A percentile compares a stretch with the other conserved stretches of the same genome.
Evolutionary conservation across 106 monocot species (phyloP).

Genomic region (Dendrobium huoshanense): DNA sequence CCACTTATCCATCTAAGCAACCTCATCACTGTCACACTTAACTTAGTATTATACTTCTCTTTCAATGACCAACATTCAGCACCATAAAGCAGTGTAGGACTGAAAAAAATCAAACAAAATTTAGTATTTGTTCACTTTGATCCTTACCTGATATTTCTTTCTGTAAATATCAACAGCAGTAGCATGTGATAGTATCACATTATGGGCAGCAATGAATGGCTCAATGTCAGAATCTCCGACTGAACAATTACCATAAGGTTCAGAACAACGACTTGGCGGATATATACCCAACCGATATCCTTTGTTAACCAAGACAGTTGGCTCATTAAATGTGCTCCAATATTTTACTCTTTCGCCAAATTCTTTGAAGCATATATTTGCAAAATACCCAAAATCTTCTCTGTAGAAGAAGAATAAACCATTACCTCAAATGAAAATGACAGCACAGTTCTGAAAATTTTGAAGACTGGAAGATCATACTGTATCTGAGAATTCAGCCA

Average conservation of each 20-base stretch:
- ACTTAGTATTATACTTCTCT: no score
- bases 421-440: not conserved
- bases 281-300: slow-evolving; percentile 24
- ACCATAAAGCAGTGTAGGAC: no score
- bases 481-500: slow-evolving; percentile 53
- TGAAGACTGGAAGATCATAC: slow-evolving; percentile 11
- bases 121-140: not conserved
- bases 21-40: no score
- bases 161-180: slow-evolving; percentile 6
- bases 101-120: no score
- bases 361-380: slow-evolving; percentile 40
- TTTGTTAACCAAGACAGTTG: slow-evolving; percentile 18
- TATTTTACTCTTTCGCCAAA: slow-evolving; percentile 58
- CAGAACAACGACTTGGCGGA: slow-evolving; percentile 35
- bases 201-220: slow-evolving; percentile 17
- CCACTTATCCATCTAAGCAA: no score
- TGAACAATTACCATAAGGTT: slow-evolving; percentile 16
- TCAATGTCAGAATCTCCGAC: slow-evolving; percentile 6
- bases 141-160: slow-evolving; percentile 9
- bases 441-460: not conserved
- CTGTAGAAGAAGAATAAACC: slow-evolving; percentile 12
- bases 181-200: slow-evolving; percentile 16
- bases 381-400: slow-evolving; percentile 48
- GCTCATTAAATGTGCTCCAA: slow-evolving; percentile 63
- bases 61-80: no score